Evolutionary conservation across 2,329 filamentous ascomycete genomes (phyloP), one percentile per base, ranked within the genome.

Genomic region (Penicillium italicum): DNA sequence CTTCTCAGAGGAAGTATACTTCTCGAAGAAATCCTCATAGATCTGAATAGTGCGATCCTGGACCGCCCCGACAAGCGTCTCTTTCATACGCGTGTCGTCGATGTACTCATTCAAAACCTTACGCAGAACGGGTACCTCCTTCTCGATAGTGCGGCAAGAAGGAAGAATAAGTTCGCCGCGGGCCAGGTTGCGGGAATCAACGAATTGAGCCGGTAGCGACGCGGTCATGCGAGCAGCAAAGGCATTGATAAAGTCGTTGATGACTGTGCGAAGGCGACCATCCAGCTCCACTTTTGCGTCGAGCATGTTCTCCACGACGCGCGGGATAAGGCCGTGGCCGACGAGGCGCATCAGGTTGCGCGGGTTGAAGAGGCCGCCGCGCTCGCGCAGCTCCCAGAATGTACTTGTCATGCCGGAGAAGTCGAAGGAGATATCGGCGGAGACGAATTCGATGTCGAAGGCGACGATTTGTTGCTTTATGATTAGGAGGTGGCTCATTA

Each of bases 401-500:
- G 85, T 87, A 60, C 77, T 83, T 5, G 83, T 84, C 12, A 87
- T 75, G 47, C 79, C 80, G n/a, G 83, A 85, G 69, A 88, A 86
- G 71, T 88, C 85, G 68, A 88, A 81, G 14, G 81, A 80, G 45
- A 87, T 77, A 59, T 88, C 85, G 4, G 85, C 84, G 2, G 83
- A 82, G 20, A 86, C 82, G 65, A 82, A 88, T 69, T 88, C 92
- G 62, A 99, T 97, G 75, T 99, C 94, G 59, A 99, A 91, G 10
- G 92, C 92, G 26, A 99, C 86, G 49, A 99, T 89, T 71, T 97
- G 90, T 70, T 97, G 95, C 74, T 97, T 97, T 49, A 99, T 83
- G 47, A 97, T 87, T 47, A 99, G 87, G 2, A 99, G 82, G 70
- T 99, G 96, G 65, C 93, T 94, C 66, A 99, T 87, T 68, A 97